Conservation (phyloP, 164 flowering plant species). For the Buxus sempervirens region DNA sequence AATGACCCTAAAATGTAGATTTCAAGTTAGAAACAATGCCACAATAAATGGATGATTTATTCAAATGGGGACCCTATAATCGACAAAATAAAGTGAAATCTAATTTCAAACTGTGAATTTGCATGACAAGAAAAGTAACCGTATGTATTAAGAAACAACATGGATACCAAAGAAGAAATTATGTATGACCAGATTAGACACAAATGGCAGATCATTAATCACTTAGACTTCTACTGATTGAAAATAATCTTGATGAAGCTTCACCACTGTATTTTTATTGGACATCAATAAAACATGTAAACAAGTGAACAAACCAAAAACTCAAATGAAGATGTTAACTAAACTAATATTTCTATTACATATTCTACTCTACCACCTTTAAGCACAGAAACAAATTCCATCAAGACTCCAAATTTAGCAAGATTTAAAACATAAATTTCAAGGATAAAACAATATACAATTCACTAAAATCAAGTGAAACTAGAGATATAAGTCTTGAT, state of each 20-base stretch:
- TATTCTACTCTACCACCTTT: background rate
- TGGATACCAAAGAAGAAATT: background rate
- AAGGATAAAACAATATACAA: background rate
- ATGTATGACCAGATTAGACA: too few relatives aligned
- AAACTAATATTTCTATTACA: background rate
- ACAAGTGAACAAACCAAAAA: background rate
- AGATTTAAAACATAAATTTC: too few relatives aligned
- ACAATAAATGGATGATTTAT: too few relatives aligned
- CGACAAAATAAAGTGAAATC: too few relatives aligned
- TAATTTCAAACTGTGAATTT: too few relatives aligned
- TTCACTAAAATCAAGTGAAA: background rate
- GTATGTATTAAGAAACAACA: background rate
- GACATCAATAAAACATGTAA: background rate
- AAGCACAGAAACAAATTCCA: background rate
- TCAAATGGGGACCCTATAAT: background rate
- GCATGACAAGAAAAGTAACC: background rate
- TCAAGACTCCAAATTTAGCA: background rate
- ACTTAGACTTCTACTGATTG: too few relatives aligned
- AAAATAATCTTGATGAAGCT: too few relatives aligned
- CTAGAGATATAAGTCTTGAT: background rate
- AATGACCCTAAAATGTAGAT: conserved; percentile 46
- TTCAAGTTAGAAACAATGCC: background rate
- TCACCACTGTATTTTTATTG: too few relatives aligned
- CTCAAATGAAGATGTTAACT: background rate
- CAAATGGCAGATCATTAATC: too few relatives aligned